A percentile compares a stretch with the other conserved stretches of the same genome.
Evolutionary conservation across 73 alveolate species (phyloP).

Genomic region (Symbiodinium natans): DNA sequence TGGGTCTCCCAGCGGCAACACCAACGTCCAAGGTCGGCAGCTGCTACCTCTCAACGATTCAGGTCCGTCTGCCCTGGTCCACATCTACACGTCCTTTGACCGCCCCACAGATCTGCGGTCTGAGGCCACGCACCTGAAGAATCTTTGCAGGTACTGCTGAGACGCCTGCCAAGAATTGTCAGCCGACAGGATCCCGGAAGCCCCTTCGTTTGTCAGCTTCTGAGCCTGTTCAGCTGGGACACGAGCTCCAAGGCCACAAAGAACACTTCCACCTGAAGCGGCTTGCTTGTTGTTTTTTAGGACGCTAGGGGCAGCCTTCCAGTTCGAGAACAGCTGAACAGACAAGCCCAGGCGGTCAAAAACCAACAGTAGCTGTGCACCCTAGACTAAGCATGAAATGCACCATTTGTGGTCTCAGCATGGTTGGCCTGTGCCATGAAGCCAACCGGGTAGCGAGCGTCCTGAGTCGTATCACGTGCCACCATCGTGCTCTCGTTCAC

Average conservation of each 20-base stretch:
- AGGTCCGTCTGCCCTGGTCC: too few relatives aligned
- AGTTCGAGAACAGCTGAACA: too few relatives aligned
- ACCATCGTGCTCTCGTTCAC: background rate
- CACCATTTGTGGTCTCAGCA: too few relatives aligned
- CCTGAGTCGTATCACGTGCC: background rate
- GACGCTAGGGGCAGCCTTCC: too few relatives aligned
- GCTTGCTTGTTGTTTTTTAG: too few relatives aligned
- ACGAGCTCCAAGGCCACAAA: conserved; percentile 65
- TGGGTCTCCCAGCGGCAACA: conserved; percentile 21
- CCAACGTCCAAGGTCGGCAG: conserved; percentile 30
- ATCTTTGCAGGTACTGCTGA: background rate
- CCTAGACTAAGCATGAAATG: too few relatives aligned
- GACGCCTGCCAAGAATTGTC: background rate
- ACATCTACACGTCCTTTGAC: too few relatives aligned
- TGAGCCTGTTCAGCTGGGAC: conserved; percentile 13
- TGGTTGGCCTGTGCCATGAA: conserved; percentile 55
- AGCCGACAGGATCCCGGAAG: too few relatives aligned
- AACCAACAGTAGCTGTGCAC: too few relatives aligned
- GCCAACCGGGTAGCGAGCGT: conserved; percentile 44
- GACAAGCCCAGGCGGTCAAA: too few relatives aligned
- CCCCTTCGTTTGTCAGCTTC: background rate
- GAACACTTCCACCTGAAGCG: conserved; percentile 53
- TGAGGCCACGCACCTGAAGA: background rate
- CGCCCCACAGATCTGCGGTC: too few relatives aligned
- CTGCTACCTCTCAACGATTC: background rate